Evolutionary conservation across 495 filamentous ascomycete species (phyloP), one percentile per base, ranked within the genome.

Genomic region (Penicillium fimorum): DNA sequence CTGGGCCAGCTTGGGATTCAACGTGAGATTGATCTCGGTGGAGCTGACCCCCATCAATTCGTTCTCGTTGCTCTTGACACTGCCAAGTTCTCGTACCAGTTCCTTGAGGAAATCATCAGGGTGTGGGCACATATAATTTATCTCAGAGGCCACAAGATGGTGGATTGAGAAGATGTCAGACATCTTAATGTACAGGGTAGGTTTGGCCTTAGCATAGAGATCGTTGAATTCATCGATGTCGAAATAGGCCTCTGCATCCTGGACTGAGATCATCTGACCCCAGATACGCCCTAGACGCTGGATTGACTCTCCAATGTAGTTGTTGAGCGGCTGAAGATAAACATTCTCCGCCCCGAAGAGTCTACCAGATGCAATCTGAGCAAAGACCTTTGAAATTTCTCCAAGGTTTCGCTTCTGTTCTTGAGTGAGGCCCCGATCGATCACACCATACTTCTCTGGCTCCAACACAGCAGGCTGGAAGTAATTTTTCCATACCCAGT

Each of bases 191-290:
- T 96, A 99, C 18, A 99, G 78, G 3, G 93, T 97, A 3, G 94
- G 94, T 66, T 96, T 96, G 49, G 90, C 92, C 64, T 93, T 91
- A 46, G 93, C 87, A 64, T 97, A 97, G 25, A 97, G 82, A 65
- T 99, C 94, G 61, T 97, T 96, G 80, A 93, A 97, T 60, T 97
- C 93, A 67, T 97, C 94, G 66, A 97, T 97, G 67, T 97, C 95
- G 68, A 96, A 98, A 20, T 92, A 91, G 44, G 83, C 81, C 68
- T 97, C 95, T 3, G 89, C 87, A 62, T 90, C 86, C 45, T 88
- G 87, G 18, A 97, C 87, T 12, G 85, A 84, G 56, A 97, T 89
- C 63, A 99, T 66, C 54, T 79, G 76, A 9, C 76, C 79, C 82
- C 90, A 93, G 32, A 90, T 90, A 13, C 88, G 80, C 11, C 84